Evolutionary conservation across 805 yeast genomes (phyloP).

Genomic region (Kuraishia piskuri): DNA sequence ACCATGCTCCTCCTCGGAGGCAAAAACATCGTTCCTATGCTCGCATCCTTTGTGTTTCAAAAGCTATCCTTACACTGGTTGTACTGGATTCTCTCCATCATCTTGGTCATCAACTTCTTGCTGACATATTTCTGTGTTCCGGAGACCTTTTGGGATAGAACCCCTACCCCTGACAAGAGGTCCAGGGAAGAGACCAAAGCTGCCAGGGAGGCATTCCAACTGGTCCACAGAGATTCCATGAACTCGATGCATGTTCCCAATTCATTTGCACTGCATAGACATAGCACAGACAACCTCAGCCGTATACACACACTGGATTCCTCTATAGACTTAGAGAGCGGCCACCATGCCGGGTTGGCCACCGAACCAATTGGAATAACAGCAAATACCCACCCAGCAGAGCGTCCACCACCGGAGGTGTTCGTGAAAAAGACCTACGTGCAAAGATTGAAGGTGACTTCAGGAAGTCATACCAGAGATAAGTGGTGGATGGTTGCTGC

Average conservation of each 20-base stretch:
- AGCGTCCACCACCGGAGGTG: not conserved
- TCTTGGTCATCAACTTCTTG: conserved; percentile 36
- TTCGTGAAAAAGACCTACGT: conserved; percentile 13
- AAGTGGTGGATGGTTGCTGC: conserved; percentile 47
- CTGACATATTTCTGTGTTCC: conserved; percentile 48
- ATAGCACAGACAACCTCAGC: not conserved
- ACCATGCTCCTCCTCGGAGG: conserved; percentile 44
- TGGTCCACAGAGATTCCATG: conserved; percentile 7
- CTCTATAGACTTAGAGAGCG: not conserved
- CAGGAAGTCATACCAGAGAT: conserved; percentile 42
- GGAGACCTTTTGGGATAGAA: conserved; percentile 56
- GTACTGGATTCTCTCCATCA: conserved; percentile 48
- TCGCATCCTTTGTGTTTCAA: conserved; percentile 44
- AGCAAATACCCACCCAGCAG: not conserved
- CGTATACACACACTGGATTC: conserved; percentile 4
- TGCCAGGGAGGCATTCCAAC: conserved; percentile 31
- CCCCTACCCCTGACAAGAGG: conserved; percentile 39
- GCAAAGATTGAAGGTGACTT: conserved; percentile 29
- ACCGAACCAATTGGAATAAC: not conserved
- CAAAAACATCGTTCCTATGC: conserved; percentile 48
- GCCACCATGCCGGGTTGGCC: not conserved
- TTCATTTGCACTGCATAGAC: conserved; percentile 4
- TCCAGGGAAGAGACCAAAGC: conserved; percentile 37
- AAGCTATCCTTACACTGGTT: conserved; percentile 48
- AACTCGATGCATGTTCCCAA: conserved; percentile 4